Conservation (phyloP, 306 rosid species). For the Gleditsia sinensis region DNA sequence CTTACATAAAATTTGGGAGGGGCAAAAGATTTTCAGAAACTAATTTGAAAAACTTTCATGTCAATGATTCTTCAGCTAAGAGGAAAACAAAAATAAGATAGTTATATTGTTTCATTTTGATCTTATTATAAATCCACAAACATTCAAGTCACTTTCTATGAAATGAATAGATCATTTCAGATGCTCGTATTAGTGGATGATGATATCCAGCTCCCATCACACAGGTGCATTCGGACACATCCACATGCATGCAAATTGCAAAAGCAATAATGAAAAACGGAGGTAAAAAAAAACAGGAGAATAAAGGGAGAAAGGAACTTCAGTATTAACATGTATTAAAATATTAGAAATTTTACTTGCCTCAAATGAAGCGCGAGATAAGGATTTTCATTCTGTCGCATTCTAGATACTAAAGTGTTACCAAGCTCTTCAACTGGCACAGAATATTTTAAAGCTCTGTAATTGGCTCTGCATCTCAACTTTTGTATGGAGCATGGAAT, state of each 20-base stretch:
- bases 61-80: not conserved
- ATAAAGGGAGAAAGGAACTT: not conserved
- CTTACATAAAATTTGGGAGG: not conserved
- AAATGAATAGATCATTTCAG: not conserved
- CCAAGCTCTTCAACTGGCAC: constrained; percentile 84
- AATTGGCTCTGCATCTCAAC: constrained; percentile 89
- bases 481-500: constrained; percentile 70
- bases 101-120: not conserved
- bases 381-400: constrained; percentile 71
- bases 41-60: not conserved
- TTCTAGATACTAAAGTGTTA: constrained; percentile 74
- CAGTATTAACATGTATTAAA: constrained; percentile 16
- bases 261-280: not conserved
- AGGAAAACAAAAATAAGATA: not conserved
- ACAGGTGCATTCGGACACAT: not conserved
- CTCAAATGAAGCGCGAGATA: constrained; percentile 96
- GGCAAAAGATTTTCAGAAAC: not conserved
- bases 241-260: constrained; percentile 13
- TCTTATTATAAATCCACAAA: constrained; percentile 19
- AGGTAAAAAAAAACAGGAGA: not conserved
- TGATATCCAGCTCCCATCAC: constrained; percentile 11
- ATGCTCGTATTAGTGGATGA: too few relatives aligned
- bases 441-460: constrained; percentile 84
- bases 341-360: constrained; percentile 47
- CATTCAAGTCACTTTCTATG: not conserved